A percentile compares a stretch with the other conserved stretches of the same genome.
phyloP scores from a whole-genome alignment of 306 rosid genomes.

The Hippophae gyantsensis region DNA sequence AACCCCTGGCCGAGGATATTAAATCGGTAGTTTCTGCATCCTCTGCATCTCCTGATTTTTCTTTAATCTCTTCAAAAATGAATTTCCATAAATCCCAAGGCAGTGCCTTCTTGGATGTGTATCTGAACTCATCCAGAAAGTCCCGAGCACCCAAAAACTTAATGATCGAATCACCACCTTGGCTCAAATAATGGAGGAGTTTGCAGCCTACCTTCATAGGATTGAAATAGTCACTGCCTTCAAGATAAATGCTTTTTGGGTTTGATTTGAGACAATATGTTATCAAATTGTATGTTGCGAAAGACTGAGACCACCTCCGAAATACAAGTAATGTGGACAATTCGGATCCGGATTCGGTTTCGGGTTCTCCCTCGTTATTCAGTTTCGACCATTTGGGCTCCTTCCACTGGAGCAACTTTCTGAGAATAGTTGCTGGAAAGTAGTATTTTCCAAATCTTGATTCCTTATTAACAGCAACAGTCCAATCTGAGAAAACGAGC shows the following conservation, averaged over 20 bases:
- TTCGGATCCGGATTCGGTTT: no score
- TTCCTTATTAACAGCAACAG: slow-evolving; percentile 1
- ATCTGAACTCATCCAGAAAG: slow-evolving; percentile 18
- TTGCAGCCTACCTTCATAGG: not conserved
- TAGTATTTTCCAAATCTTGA: not conserved
- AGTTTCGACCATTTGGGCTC: slow-evolving; percentile 5
- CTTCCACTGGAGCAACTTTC: slow-evolving; percentile 5
- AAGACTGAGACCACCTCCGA: slow-evolving; percentile 38
- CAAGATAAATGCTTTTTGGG: not conserved
- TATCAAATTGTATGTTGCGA: slow-evolving; percentile 26
- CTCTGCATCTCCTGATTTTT: slow-evolving; percentile 19
- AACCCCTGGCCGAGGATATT: slow-evolving; percentile 22
- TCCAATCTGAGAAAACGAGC: slow-evolving; percentile 34
- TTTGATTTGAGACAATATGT: slow-evolving; percentile 16
- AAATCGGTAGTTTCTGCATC: slow-evolving; percentile 16
- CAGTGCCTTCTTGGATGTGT: slow-evolving; percentile 10
- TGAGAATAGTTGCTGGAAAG: not conserved
- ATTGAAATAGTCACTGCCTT: no score
- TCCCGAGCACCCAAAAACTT: slow-evolving; percentile 11
- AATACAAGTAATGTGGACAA: not conserved
- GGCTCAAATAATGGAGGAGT: not conserved
- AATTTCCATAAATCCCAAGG: slow-evolving; percentile 9
- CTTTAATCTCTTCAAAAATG: slow-evolving; percentile 9
- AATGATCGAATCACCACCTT: not conserved
- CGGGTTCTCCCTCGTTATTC: no score